Evolutionary conservation across 225 moss, liverwort and hornwort species (phyloP), one percentile per base, ranked within the genome.

Genomic region (Antitrichia curtipendula): DNA sequence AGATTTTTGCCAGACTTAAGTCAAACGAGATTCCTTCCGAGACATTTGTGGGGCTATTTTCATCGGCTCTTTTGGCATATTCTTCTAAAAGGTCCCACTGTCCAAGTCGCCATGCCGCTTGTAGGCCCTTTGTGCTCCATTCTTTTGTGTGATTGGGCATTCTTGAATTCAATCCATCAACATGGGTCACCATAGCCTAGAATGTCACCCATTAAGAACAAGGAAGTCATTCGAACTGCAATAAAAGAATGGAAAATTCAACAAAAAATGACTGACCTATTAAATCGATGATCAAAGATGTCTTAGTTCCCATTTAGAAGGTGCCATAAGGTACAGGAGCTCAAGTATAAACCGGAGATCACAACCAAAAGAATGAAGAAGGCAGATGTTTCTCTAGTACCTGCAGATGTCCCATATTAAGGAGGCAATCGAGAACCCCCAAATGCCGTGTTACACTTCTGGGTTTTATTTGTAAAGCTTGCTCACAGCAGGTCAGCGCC

Each of bases 61-160:
- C 91, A 86, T 96, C 95, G 47, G 95, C 94, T 81, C 94, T 95
- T 32, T 64, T 88, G 24, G 95, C 99, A 90, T 97, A 99, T 84
- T 99, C 99, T 87, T 97, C 97, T 53, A 99, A 88, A 53, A 99
- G 95, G 87, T 96, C 95, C 99, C 99, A 99, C 85, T 99, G 99
- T 71, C 99, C 99, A 82, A 99, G 99, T 80, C 99, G 95, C 99
- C 99, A 99, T 45, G 99, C 96, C 56, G 99, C 99, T 93, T 99
- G 99, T 83, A 99, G 73, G 43, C 97, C 99, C 87, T 94, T 93
- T 80, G 94, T 97, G 88, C 94, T 94, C 99, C 99, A 99, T 61
- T 97, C 99, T 88, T 91, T 95, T 71, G 91, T 97, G 89, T 97
- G 93, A 78, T 94, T 93, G 82, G 99, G 93, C 91, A 97, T 94